These are phyloP conservation scores for Plasmodium inui DNA, from an alignment of 169 alveolate species.

Conservation along the genomic window DNA sequence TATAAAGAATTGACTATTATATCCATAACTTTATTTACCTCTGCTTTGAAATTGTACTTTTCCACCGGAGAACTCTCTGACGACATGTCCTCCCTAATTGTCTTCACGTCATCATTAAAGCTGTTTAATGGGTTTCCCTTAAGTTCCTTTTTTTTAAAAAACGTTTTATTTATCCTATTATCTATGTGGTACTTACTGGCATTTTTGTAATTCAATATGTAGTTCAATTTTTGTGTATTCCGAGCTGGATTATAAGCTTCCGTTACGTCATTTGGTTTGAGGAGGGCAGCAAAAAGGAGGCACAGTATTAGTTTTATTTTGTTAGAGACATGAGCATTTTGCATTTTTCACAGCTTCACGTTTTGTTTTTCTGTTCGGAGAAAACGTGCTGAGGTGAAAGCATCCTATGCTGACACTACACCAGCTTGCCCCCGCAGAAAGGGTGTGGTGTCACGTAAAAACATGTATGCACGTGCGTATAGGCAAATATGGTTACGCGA, in stretches of 20 bases:
- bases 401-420: neutral
- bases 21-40: constrained; percentile 98
- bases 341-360: constrained; percentile 52
- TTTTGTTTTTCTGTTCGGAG: neutral
- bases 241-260: constrained; percentile 42
- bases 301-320: constrained; percentile 43
- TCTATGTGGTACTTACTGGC: constrained; percentile 10
- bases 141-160: constrained; percentile 31
- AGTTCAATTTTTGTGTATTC: constrained; percentile 28
- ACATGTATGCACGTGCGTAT: constrained; percentile 11
- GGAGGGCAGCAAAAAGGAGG: constrained; percentile 31
- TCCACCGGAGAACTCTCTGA: constrained; percentile 84
- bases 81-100: constrained; percentile 28
- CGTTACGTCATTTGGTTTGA: constrained; percentile 17
- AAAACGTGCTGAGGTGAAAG: neutral
- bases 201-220: constrained; percentile 52
- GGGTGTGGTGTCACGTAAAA: neutral
- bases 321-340: constrained; percentile 38
- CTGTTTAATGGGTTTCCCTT: neutral
- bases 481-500: neutral
- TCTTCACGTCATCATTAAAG: constrained; percentile 41
- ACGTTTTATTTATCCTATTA: constrained; percentile 54
- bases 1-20: constrained; percentile 98
- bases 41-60: constrained; percentile 96
- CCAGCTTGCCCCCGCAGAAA: neutral